These are phyloP conservation scores for Metschnikowia henanensis DNA, from an alignment of 805 yeast species.

Conservation along the genomic window DNA sequence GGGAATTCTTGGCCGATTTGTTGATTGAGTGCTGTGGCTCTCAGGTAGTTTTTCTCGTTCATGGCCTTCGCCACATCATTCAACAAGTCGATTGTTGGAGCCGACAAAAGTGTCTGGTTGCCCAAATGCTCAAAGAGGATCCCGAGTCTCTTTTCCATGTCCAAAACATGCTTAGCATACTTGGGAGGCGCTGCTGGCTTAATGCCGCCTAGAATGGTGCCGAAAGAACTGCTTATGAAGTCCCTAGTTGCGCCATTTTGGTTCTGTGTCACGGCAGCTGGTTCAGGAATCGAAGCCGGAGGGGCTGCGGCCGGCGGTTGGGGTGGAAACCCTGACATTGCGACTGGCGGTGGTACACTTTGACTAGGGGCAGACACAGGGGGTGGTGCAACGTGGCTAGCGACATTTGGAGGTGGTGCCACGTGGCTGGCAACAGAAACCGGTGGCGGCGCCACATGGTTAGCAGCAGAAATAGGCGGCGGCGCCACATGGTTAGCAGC, in stretches of 20 bases:
- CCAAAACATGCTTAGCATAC: constrained; percentile 69
- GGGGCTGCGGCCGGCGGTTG: constrained; percentile 18
- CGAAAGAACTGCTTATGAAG: constrained; percentile 60
- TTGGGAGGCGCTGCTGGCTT: constrained; percentile 75
- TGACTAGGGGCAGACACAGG: constrained; percentile 4
- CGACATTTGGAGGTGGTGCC: no score
- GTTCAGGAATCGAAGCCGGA: constrained; percentile 16
- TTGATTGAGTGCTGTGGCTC: constrained; percentile 56
- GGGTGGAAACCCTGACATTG: not conserved
- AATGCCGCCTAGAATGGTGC: constrained; percentile 55
- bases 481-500: no score
- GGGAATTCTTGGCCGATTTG: constrained; percentile 64
- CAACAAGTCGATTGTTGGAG: constrained; percentile 55
- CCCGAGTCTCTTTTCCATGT: constrained; percentile 79
- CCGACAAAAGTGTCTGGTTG: constrained; percentile 63
- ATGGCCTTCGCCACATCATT: constrained; percentile 51
- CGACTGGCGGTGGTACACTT: constrained; percentile 13
- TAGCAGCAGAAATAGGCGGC: no score
- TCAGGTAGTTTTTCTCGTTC: constrained; percentile 50
- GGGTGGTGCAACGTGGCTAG: no score
- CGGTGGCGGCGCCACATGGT: no score
- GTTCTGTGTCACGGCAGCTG: not conserved
- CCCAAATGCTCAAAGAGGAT: constrained; percentile 77
- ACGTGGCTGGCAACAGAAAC: no score
- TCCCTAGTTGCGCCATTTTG: not conserved